Evolutionary conservation across 1,284 basidiomycete genomes (phyloP).

Genomic region (Leccinum fuscescens): DNA sequence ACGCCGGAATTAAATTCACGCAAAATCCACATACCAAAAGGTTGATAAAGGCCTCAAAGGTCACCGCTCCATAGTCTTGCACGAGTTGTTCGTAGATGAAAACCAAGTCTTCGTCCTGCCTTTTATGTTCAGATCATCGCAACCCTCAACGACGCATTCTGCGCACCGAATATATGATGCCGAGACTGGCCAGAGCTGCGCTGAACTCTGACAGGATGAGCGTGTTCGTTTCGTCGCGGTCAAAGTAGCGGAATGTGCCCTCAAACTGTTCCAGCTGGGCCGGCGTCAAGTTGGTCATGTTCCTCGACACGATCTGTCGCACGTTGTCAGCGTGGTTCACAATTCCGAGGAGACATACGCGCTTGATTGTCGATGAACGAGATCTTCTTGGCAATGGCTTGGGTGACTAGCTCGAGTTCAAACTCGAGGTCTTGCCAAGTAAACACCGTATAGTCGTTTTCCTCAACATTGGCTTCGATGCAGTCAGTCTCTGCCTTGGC

Average conservation of each 20-base stretch:
- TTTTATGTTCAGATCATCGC: constrained; percentile 7
- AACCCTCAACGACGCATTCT: background rate
- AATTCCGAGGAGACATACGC: constrained; percentile 4
- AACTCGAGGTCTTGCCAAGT: constrained; percentile 89
- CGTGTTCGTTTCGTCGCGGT: constrained; percentile 89
- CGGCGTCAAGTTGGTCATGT: constrained; percentile 90
- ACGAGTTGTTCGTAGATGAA: constrained; percentile 84
- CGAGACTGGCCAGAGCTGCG: constrained; percentile 90
- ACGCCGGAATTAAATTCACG: constrained; percentile 1
- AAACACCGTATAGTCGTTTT: constrained; percentile 95
- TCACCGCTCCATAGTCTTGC: constrained; percentile 83
- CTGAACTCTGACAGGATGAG: constrained; percentile 85
- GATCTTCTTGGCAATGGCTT: constrained; percentile 85
- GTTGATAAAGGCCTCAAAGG: constrained; percentile 93
- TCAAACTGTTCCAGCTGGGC: constrained; percentile 98
- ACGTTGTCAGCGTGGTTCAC: constrained; percentile 15
- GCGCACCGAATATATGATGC: constrained; percentile 86
- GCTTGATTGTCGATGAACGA: constrained; percentile 97
- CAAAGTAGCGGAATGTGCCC: constrained; percentile 96
- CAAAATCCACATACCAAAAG: constrained; percentile 64
- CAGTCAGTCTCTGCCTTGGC: constrained; percentile 74
- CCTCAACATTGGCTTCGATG: constrained; percentile 89
- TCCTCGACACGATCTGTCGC: constrained; percentile 86
- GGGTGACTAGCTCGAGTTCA: constrained; percentile 82
- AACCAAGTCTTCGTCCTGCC: constrained; percentile 82